Evolutionary conservation across 78 protist genomes (phyloP).

Genomic region (Chrysochromulina tobinii): DNA sequence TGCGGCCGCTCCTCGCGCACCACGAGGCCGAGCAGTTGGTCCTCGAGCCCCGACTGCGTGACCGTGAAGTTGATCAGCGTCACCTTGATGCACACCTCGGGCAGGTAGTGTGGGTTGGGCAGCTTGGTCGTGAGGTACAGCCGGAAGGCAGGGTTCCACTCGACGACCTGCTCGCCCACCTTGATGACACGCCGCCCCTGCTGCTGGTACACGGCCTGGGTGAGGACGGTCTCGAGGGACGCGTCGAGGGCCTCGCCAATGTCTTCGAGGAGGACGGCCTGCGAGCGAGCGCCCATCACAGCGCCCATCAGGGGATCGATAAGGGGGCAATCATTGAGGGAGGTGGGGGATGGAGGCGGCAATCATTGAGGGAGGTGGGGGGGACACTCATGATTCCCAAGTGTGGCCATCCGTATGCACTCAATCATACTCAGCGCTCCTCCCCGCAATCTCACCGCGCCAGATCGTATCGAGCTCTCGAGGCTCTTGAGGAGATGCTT

Average conservation of each 20-base stretch:
- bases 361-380: too few species aligned
- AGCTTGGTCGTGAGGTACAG: slow-evolving; percentile 68
- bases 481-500: too few species aligned
- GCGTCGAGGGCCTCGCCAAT: slow-evolving; percentile 79
- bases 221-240: slow-evolving; percentile 66
- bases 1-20: slow-evolving; percentile 65
- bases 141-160: slow-evolving; percentile 53
- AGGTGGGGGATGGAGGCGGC: too few species aligned
- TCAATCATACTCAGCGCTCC: too few species aligned
- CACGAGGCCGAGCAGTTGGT: slow-evolving; percentile 61
- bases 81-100: slow-evolving; percentile 66
- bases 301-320: slow-evolving; percentile 54
- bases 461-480: too few species aligned
- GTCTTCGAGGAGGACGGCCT: slow-evolving; percentile 73
- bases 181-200: slow-evolving; percentile 66
- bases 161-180: slow-evolving; percentile 58
- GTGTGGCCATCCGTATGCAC: too few species aligned
- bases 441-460: too few species aligned
- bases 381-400: too few species aligned
- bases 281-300: slow-evolving; percentile 62
- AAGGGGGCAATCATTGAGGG: neutral
- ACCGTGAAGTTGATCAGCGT: slow-evolving; percentile 76
- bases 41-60: slow-evolving; percentile 63
- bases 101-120: slow-evolving; percentile 67
- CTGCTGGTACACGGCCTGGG: slow-evolving; percentile 35